Conservation (phyloP, 1,139 yeast genomes). For the Arxiozyma bovina region DNA sequence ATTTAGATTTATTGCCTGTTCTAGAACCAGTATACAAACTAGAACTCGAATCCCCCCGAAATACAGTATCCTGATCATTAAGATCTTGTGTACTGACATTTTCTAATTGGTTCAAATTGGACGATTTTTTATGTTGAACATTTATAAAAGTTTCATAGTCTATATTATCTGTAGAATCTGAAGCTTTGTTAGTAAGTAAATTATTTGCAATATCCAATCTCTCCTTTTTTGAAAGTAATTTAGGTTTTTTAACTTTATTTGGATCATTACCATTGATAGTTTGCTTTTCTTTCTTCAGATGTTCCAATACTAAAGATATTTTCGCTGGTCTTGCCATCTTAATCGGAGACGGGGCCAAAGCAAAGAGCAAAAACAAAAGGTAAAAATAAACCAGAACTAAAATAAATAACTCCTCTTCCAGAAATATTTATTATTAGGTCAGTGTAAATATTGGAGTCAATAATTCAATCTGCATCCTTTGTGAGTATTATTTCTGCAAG, state of each 20-base stretch:
- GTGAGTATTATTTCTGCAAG: neutral
- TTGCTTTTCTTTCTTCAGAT: neutral
- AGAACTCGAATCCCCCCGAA: neutral
- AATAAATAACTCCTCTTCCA: neutral
- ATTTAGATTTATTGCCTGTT: neutral
- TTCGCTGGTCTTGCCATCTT: conserved; percentile 17
- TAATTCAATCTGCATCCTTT: neutral
- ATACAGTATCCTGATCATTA: neutral
- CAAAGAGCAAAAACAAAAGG: no score
- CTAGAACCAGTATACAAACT: neutral
- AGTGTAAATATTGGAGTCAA: no score
- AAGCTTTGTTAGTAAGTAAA: neutral
- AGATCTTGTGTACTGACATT: neutral
- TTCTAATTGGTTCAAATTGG: neutral
- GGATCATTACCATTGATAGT: neutral
- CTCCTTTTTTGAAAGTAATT: neutral
- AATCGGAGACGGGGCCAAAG: neutral
- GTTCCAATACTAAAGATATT: neutral
- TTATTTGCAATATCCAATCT: neutral
- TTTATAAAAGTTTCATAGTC: neutral
- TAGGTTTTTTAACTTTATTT: neutral
- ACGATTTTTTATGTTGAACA: neutral
- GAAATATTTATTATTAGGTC: no score
- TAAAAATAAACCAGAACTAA: neutral
- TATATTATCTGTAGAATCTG: neutral